Base-by-base conservation (phyloP, 345 rosid genomes). In the Lagerstroemia speciosa region DNA sequence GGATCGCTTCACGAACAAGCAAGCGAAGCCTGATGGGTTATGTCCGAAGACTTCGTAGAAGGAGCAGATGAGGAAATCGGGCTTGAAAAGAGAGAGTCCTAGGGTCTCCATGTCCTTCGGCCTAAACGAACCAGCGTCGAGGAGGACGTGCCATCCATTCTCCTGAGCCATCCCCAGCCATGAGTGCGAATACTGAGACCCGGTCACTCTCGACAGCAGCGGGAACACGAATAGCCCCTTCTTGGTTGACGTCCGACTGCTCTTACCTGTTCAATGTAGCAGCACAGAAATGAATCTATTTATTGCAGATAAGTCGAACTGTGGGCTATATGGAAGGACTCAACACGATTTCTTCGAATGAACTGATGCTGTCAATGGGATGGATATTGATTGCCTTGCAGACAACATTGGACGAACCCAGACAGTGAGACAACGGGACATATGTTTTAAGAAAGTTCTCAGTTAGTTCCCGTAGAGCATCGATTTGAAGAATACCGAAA, bases 31-130 rank as follows among this genome's bases (percentile, higher is more conserved):
- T 0, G 87, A 83, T 14, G 88, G 89, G 66, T 86, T 79, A 2
- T 87, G 91, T 1, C 94, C 97, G 69, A 86, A 87, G 32, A 89
- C 78, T 77, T 87, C 87, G 83, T 75, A 85, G 72, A 91, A 91
- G 6, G 90, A 86, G 79, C 87, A 93, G 17, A 91, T 72, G 8
- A 93, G 76, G 66, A 93, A 89, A 68, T 91, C 96, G 9, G 97
- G 97, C 70, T 80, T 80, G 75, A 89, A 91, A 20, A 93, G 67
- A 63, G 91, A 87, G 5, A 93, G 85, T 4, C 98, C 98, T 46
- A 93, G 69, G 8, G 98, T 87, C 22, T 93, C 97, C 97, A 93
- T 93, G 46, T 87, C 89, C 67, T 91, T 93, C 11, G 89, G 80
- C 32, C 92, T 85, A 62, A 91, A 73, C 29, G 91, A 90, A 48